A percentile compares a stretch with the other conserved stretches of the same genome.
Evolutionary conservation across 1,284 basidiomycete genomes (phyloP).

Genomic region (Malassezia globosa): DNA sequence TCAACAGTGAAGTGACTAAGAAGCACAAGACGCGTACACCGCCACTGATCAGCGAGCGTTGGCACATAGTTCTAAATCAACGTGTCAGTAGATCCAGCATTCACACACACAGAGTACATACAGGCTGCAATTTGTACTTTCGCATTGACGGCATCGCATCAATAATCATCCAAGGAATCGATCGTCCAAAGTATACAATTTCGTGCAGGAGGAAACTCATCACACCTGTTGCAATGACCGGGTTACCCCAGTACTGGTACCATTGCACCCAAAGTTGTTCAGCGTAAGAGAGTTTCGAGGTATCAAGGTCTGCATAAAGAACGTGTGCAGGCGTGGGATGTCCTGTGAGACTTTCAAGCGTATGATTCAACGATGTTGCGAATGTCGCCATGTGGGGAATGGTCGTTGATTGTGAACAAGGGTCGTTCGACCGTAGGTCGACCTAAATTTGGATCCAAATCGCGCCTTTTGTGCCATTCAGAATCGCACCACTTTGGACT

Average conservation of each 20-base stretch:
- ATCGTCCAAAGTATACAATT: constrained; percentile 93
- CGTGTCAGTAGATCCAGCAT: constrained; percentile 4
- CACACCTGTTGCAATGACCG: constrained; percentile 82
- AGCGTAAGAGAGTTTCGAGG: constrained; percentile 26
- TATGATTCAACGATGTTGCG: constrained; percentile 5
- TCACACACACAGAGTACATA: no score
- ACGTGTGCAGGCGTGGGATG: constrained; percentile 47
- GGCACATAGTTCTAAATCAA: constrained; percentile 55
- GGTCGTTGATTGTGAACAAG: no score
- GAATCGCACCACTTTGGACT: constrained; percentile 16
- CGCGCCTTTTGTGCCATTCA: no score
- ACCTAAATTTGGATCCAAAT: no score
- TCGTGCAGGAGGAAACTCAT: constrained; percentile 90
- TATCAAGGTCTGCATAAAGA: constrained; percentile 36
- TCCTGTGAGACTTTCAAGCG: constrained; percentile 17
- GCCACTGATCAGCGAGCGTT: constrained; percentile 74
- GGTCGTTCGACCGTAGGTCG: no score
- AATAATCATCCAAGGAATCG: constrained; percentile 89
- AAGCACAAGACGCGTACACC: constrained; percentile 87
- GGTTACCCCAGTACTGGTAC: constrained; percentile 56
- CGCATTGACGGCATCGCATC: constrained; percentile 86
- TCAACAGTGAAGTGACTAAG: constrained; percentile 94
- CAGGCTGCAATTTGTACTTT: constrained; percentile 79
- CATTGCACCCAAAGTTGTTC: constrained; percentile 48
- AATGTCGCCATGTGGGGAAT: constrained; percentile 4